phyloP scores from a whole-genome alignment of 345 rosid species.

The Psidium friedrichsthalianum region DNA sequence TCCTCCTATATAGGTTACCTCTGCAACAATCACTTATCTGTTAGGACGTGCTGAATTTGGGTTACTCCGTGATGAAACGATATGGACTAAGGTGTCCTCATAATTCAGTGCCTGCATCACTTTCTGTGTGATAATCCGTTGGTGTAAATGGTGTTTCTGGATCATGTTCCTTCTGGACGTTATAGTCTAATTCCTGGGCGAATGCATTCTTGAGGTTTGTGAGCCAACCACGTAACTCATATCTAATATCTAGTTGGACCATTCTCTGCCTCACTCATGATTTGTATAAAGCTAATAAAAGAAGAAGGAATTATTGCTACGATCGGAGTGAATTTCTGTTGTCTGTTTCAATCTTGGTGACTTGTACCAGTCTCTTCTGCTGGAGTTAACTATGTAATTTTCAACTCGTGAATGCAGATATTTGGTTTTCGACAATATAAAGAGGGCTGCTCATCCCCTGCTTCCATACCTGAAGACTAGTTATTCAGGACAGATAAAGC shows the following conservation, averaged over 20 bases:
- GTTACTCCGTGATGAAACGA: neutral
- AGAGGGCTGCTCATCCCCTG: constrained; percentile 1
- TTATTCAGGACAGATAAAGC: neutral
- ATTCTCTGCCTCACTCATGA: neutral
- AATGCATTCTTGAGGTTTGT: neutral
- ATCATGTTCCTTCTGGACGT: neutral
- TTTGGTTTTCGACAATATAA: constrained; percentile 1
- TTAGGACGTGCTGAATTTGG: neutral
- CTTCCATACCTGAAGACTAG: neutral
- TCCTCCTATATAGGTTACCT: neutral
- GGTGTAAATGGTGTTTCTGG: neutral
- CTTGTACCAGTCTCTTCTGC: neutral
- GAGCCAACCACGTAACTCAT: neutral
- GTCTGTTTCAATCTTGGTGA: neutral
- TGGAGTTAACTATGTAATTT: neutral
- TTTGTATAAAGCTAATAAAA: neutral
- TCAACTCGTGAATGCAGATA: constrained; percentile 2
- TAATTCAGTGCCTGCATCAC: neutral
- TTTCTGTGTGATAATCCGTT: neutral
- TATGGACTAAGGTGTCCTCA: neutral
- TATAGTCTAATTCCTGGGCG: fast-evolving
- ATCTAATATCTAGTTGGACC: neutral
- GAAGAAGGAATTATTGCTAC: neutral
- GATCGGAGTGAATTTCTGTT: neutral
- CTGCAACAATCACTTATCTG: neutral